Conservation (phyloP, 306 rosid species). For the Betula pendula region DNA sequence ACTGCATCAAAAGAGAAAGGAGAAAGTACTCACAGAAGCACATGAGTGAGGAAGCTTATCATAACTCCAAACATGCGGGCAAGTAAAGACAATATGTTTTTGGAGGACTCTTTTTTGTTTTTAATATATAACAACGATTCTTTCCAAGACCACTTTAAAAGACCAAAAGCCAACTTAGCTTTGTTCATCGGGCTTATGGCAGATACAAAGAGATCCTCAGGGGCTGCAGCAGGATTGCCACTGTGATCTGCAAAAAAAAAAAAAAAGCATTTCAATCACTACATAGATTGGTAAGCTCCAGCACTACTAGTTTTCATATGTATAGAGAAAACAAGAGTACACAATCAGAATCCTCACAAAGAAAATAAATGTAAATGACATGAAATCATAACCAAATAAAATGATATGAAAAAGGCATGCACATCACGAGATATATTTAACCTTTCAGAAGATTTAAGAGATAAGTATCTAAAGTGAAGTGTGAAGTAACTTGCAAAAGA, state of each 20-base stretch:
- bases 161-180: too few relatives aligned
- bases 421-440: not conserved
- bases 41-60: not conserved
- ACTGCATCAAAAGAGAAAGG: not conserved
- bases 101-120: too few relatives aligned
- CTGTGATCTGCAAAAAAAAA: too few relatives aligned
- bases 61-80: not conserved
- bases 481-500: too few relatives aligned
- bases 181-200: too few relatives aligned
- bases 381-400: not conserved
- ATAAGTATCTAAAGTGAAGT: not conserved
- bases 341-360: not conserved
- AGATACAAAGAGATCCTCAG: too few relatives aligned
- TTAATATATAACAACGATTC: too few relatives aligned
- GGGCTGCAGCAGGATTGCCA: too few relatives aligned
- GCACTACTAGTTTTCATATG: not conserved
- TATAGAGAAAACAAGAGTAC: not conserved
- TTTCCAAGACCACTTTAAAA: too few relatives aligned
- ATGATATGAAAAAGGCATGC: constrained; percentile 8
- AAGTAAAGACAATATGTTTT: too few relatives aligned
- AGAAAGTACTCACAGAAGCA: not conserved
- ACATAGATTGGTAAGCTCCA: not conserved
- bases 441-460: not conserved
- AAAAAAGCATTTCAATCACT: too few relatives aligned
- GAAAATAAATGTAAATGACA: not conserved